Evolutionary conservation across 352 stramenopile species (phyloP), one percentile per base, ranked within the genome.

Genomic region (Globisporangium viniferum): DNA sequence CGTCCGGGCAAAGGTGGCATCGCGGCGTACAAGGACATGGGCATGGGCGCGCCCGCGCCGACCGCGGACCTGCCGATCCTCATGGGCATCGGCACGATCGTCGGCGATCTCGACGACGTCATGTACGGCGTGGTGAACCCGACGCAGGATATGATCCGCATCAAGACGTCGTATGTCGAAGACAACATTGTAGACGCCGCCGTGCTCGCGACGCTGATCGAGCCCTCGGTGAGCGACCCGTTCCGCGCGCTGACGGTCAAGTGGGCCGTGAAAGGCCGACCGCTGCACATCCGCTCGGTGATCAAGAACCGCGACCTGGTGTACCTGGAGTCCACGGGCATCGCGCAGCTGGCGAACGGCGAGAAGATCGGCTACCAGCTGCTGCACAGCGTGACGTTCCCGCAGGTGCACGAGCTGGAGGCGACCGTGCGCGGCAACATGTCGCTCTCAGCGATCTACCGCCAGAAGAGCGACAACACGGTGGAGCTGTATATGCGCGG

Each of bases 251-350:
- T 71, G 22, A 71, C 66, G 15, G 63, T 92, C 53, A 88, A 88
- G 49, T 90, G 84, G 84, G 74, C 67, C 55, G 78, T 89, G 36
- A 90, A 90, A 54, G 75, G 61, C 56, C 39, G 77, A 60, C 56
- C 77, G 55, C 27, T 77, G 64, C 54, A 78, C 66, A 41, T 87
- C 69, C 67, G 80, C 66, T 48, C 73, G 59, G 61, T 90, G 12
- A 74, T 89, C 20, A 83, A 84, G 55, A 82, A 88, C 69, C 81
- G 84, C 20, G 84, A 92, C 72, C 75, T 81, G 41, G 84, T 88
- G 58, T 88, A 81, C 59, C 66, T 92, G 57, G 81, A 92, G 62
- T 81, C 81, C 14, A 89, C 73, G 7, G 84, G 84, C 2, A 78
- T 86, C 39, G 49, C 66, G 48, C 27, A 35, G 15, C 59, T 66